Base-by-base conservation (phyloP, 2,329 filamentous ascomycete genomes). In the Cyphellophora europaea region DNA sequence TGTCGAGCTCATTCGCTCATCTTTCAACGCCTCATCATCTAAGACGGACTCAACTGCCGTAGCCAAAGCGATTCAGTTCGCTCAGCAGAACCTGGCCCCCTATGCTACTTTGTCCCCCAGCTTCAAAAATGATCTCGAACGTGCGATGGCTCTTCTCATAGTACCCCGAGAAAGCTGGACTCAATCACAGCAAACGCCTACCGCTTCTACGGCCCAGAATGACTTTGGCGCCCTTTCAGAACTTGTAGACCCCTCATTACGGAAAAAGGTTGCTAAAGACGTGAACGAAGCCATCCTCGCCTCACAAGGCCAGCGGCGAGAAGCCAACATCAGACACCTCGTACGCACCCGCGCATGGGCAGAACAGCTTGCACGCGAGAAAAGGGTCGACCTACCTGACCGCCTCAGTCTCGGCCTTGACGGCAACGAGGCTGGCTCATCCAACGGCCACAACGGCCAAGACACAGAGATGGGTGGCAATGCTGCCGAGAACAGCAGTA, bases 111-210 rank as follows among this genome's bases (percentile, higher is more conserved):
- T 77, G 4, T 86, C 87, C 46, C 72, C 75, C 3, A 76, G 81
- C 29, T 96, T 94, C 47, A 69, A 95, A 10, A 75, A 82, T 45
- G 87, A 93, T 42, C 69, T 98, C 8, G 91, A 98, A 59, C 76
- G 80, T 54, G 95, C 91, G 0, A 94, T 98, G 79, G 82, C 86
- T 1, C 71, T 98, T 27, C 68, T 98, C 25, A 81, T 98, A 28
- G 94, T 95, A 49, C 79, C 85, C 1, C 72, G 76, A n/a, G 82
- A 91, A 35, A 43, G 40, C 5, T 49, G 47, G 47, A 80, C 76
- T 34, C 71, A 95, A 23, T 76, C 83, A 29, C 78, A 83, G 2
- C 77, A 41, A 15, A 6, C 23, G 15, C 19, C 32, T n/a, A 13
- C 23, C 11, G 28, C 30, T 13, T 27, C 19, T 13, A 30, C 41